Percentiles rank a stretch among this genome's conserved stretches.
phyloP scores from a whole-genome alignment of 139 green algal genomes.

The Tetradesmus lagerheimii region DNA sequence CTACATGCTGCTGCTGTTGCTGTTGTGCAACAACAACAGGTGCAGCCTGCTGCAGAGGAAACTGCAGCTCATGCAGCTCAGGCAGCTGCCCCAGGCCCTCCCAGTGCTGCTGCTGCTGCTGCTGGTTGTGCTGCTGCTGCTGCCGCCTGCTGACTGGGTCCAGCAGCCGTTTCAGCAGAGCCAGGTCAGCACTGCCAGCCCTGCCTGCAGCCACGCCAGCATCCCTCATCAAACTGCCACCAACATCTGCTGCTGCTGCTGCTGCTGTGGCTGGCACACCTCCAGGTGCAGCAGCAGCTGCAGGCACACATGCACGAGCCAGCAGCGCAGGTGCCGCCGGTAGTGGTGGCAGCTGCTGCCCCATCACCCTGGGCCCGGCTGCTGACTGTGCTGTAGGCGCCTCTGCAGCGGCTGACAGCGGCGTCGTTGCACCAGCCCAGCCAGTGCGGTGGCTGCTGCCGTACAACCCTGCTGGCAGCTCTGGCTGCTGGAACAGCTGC shows the following conservation, averaged over 20 bases:
- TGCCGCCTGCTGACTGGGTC: background rate
- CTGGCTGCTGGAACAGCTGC: background rate
- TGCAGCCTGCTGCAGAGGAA: too few species aligned
- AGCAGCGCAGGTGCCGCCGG: background rate
- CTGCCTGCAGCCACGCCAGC: background rate
- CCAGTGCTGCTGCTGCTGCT: background rate
- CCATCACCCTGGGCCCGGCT: background rate
- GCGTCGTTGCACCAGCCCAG: background rate
- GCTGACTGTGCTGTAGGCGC: background rate
- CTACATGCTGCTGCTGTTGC: background rate
- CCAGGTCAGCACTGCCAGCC: background rate
- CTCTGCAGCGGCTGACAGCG: background rate
- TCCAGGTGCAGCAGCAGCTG: background rate
- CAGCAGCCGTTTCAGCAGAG: background rate
- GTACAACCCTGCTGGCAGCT: background rate
- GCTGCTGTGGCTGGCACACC: background rate
- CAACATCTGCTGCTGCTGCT: background rate
- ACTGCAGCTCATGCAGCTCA: background rate
- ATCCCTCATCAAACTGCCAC: background rate
- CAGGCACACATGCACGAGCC: background rate
- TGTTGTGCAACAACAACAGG: too few species aligned
- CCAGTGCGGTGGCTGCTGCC: too few species aligned
- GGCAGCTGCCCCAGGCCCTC: background rate
- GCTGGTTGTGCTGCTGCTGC: background rate
- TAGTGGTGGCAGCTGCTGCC: background rate